Base-by-base conservation (phyloP, 805 yeast species). In the Millerago galiae region DNA sequence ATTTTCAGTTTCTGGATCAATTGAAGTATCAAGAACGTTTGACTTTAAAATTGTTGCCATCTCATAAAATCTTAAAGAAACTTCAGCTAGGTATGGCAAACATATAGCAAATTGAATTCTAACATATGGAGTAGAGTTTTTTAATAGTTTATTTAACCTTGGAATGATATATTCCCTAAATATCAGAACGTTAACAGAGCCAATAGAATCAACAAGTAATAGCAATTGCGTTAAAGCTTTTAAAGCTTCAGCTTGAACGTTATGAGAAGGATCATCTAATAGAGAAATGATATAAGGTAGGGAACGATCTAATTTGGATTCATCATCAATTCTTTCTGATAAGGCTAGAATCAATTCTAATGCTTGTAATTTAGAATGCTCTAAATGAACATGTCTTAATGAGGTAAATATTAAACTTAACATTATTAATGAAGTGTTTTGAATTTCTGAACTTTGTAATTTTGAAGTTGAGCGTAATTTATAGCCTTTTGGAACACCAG, bases 101-200 rank as follows among this genome's bases (percentile, higher is more conserved):
- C 87, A 78, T 2, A 74, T 66, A 0, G 96, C 96, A 45, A 88
- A 71, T 0, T 79, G 72, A 29, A 82, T 73, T 47, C 87, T 72
- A 14, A 83, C 78, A 51, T 73, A 72, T 0, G 65, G 55, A 4
- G 65, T 59, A 2, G 73, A 61, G 34, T 67, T 53, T 17, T 61
- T 58, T 15, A 74, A 54, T 29, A 76, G 59, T n/a, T 57, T 55
- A 40, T 70, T 64, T 6, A 91, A 56, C 42, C 83, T 74, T 0
- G 96, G 97, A 5, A 86, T 56, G 17, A 91, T 66, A 58, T 88
- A 91, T 50, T 90, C 97, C 0, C 89, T 77, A 55, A 89, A 88
- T 4, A 91, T 65, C 37, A 79, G 72, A 14, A 76, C 83, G 56
- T 93, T 91, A 29, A 87, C 73, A 0, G 91, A 85, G 0, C 84